Evolutionary conservation across 2,329 filamentous ascomycete genomes (phyloP).

Genomic region (Ascochyta koolunga): DNA sequence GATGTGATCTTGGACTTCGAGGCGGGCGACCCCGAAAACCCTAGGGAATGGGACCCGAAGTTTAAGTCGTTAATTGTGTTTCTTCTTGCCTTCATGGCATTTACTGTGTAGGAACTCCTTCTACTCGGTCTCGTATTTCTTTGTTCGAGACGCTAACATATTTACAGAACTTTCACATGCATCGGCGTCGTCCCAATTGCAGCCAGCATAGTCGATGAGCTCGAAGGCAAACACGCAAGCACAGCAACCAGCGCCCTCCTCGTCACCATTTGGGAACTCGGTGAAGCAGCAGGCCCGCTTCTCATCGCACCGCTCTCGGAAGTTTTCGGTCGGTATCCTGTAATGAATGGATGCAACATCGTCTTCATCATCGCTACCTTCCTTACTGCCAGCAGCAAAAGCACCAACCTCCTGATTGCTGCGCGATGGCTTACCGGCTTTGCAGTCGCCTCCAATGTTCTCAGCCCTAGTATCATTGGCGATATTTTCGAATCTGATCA

Average conservation of each 20-base stretch:
- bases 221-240: constrained; percentile 32
- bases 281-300: constrained; percentile 44
- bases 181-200: constrained; percentile 47
- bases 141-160: constrained; percentile 16
- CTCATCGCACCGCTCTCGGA: constrained; percentile 45
- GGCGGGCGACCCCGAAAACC: constrained; percentile 37
- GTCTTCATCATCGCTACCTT: constrained; percentile 54
- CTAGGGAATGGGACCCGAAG: constrained; percentile 36
- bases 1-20: constrained; percentile 39
- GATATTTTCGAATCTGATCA: constrained; percentile 66
- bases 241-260: constrained; percentile 37
- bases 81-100: constrained; percentile 43
- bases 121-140: background rate
- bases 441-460: constrained; percentile 58
- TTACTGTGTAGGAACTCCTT: constrained; percentile 38
- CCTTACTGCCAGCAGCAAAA: constrained; percentile 49
- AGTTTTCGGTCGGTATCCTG: constrained; percentile 40
- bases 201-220: constrained; percentile 38
- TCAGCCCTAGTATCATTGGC: constrained; percentile 68
- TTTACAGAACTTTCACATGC: constrained; percentile 45
- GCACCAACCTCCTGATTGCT: constrained; percentile 48
- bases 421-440: constrained; percentile 53
- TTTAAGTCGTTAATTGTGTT: constrained; percentile 44
- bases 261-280: constrained; percentile 47
- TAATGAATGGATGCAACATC: constrained; percentile 48